Percentiles rank a stretch among this genome's conserved stretches.
These are phyloP conservation scores for Suillus fuscotomentosus DNA, from an alignment of 768 basidiomycete species.

Conservation along the genomic window DNA sequence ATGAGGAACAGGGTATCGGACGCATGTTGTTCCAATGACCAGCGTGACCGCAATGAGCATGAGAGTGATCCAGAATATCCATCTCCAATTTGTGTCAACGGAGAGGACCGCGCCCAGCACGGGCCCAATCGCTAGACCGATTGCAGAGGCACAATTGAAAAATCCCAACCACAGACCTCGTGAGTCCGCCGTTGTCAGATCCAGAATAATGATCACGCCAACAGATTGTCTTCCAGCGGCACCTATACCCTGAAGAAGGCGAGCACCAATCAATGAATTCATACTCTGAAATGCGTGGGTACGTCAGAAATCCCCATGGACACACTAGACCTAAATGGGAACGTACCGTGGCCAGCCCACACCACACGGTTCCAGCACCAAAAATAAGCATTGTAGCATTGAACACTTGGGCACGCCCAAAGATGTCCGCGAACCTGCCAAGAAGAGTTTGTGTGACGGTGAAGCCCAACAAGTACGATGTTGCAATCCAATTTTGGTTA, in stretches of 20 bases:
- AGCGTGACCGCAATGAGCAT: slow-evolving; percentile 33
- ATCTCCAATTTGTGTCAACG: slow-evolving; percentile 42
- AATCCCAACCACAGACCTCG: slow-evolving; percentile 36
- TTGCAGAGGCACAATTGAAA: slow-evolving; percentile 35
- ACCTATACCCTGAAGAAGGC: slow-evolving; percentile 36
- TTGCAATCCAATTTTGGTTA: slow-evolving; percentile 36
- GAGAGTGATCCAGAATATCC: slow-evolving; percentile 45
- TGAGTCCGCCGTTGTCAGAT: slow-evolving; percentile 35
- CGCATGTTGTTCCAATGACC: slow-evolving; percentile 22
- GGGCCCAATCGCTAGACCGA: slow-evolving; percentile 47
- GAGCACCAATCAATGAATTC: slow-evolving; percentile 32
- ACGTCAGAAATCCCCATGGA: slow-evolving; percentile 4
- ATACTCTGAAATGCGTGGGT: slow-evolving; percentile 26
- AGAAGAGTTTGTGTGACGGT: slow-evolving; percentile 36
- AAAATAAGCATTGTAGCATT: slow-evolving; percentile 36
- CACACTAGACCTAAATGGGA: background rate
- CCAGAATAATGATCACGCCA: slow-evolving; percentile 34
- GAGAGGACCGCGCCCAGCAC: slow-evolving; percentile 46
- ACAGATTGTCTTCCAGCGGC: slow-evolving; percentile 37
- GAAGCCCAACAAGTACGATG: slow-evolving; percentile 33
- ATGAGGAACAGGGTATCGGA: slow-evolving; percentile 33
- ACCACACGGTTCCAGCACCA: slow-evolving; percentile 33
- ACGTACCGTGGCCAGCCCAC: slow-evolving; percentile 30
- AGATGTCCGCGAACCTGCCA: slow-evolving; percentile 34
- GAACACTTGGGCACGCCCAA: slow-evolving; percentile 32